Evolutionary conservation across 106 monocot genomes (phyloP), one percentile per base, ranked within the genome.

Genomic region (Dendrobium huoshanense): DNA sequence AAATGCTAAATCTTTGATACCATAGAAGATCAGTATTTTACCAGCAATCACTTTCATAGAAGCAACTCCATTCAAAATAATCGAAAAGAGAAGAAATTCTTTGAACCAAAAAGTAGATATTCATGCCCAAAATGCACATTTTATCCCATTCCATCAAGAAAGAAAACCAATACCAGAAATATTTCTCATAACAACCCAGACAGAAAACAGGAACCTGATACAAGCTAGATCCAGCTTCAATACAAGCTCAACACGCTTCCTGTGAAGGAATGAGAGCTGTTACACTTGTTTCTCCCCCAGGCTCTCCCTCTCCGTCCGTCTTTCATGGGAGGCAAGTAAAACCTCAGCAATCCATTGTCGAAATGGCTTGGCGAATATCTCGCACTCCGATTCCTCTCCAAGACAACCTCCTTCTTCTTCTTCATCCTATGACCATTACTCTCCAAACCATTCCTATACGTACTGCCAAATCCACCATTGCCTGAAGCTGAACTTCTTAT

Each of bases 301-400:
- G 18, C 55, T 20, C 77, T 80, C 29, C 84, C 84, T 79, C 91
- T 79, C 49, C 85, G 74, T 81, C 85, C 83, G 24, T 82, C 82
- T 25, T 81, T 61, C 89, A 87, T 86, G 16, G 96, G 93, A 45
- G 91, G 82, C 85, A 93, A 79, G 83, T 96, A 93, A 77, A 96
- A 93, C 79, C 93, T 70, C 56, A 91, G 67, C 91, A 96, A 55
- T 15, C 95, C 91, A 76, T 88, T 87, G 75, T 90, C 95, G 10
- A 82, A 29, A 55, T 80, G 87, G 7, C 85, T 76, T 0, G 95
- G 95, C 29, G 94, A 94, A 64, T 82, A 89, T 64, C 96, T 89
- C 1, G 88, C 88, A 59, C 93, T 96, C 67, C 87, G 77, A 41
- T 88, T 92, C 78, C 92, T 85, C 82, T 94, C 94, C 72, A 94